A percentile compares a stretch with the other conserved stretches of the same genome.
Conservation (phyloP, 371 early-diverging fungal species). For the Apophysomyces trapeziformis region DNA sequence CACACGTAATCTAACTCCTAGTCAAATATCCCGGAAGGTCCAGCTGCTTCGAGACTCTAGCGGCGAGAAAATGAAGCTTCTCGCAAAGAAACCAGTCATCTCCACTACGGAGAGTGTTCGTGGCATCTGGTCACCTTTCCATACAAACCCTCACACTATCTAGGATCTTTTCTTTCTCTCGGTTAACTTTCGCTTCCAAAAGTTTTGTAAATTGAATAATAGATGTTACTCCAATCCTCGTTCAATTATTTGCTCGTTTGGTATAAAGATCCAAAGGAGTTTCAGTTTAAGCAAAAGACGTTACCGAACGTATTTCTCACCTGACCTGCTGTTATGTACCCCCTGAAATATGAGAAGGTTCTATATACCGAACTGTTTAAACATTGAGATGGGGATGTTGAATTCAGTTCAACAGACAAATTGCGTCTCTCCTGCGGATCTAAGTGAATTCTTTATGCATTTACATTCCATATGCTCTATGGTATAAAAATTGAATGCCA, state of each 20-base stretch:
- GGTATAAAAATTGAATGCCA: too few species aligned
- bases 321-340: too few species aligned
- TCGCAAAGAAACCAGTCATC: conserved; percentile 76
- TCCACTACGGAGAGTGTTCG: conserved; percentile 84
- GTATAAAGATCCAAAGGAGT: neutral
- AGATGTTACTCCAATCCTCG: neutral
- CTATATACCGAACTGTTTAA: too few species aligned
- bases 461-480: too few species aligned
- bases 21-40: conserved; percentile 68
- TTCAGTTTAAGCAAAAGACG: neutral
- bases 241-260: neutral
- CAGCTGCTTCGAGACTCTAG: conserved; percentile 70
- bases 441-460: too few species aligned
- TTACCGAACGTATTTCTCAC: too few species aligned
- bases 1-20: conserved; percentile 65
- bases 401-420: too few species aligned
- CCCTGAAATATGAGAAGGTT: too few species aligned
- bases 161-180: conserved; percentile 28
- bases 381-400: too few species aligned
- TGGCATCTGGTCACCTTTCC: conserved; percentile 90
- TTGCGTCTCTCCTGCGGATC: too few species aligned
- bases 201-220: conserved; percentile 4
- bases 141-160: conserved; percentile 69
- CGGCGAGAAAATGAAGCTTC: conserved; percentile 64
- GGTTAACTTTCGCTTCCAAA: neutral